Base-by-base conservation (phyloP, 306 rosid species). In the Abrus pulchellus region DNA sequence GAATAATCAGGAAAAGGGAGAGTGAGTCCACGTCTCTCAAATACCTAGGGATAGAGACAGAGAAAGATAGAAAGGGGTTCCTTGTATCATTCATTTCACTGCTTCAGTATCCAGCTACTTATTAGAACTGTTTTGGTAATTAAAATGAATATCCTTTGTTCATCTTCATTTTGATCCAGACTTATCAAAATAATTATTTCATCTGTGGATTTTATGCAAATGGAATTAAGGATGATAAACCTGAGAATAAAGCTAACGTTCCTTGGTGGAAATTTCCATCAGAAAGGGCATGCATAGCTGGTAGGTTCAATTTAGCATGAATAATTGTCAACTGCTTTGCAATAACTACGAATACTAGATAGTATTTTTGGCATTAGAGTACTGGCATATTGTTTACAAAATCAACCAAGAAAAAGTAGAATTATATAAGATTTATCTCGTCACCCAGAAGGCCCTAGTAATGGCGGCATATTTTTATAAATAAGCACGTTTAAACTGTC, bases 241-340 rank as follows among this genome's bases (percentile, higher is more conserved):
- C 53, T n/a, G 33, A 55, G 68, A 74, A 28, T 29, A 74, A 56
- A 74, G 20, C 5, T 65, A 54, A 29, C n/a, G 34, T 49, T 76
- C 41, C 40, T 11, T 47, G 14, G 41, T 68, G 44, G 11, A 28
- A 6, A 3, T 28, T 77, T 45, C 32, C 55, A 32, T 27, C 6
- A 33, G 28, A 63, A 38, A 52, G 44, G 44, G 65, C 56, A 50
- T 41, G 65, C 56, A 50, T 41, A 27, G 32, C 52, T 1, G 44
- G 53, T 47, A 34, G 34, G 20, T 61, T 36, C 50, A 71, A 69
- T 36, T 68, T 49, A 61, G 43, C 78, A 61, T 80, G 32, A 72
- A 57, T 79, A 43, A 28, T 12, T 43, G 49, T 80, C 60, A 61
- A 71, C n/a, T 60, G 20, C 20, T 20, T 20, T 20, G 50, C 63